Evolutionary conservation across 352 stramenopile species (phyloP), one percentile per base, ranked within the genome.

Genomic region (Phytophthora sp.): DNA sequence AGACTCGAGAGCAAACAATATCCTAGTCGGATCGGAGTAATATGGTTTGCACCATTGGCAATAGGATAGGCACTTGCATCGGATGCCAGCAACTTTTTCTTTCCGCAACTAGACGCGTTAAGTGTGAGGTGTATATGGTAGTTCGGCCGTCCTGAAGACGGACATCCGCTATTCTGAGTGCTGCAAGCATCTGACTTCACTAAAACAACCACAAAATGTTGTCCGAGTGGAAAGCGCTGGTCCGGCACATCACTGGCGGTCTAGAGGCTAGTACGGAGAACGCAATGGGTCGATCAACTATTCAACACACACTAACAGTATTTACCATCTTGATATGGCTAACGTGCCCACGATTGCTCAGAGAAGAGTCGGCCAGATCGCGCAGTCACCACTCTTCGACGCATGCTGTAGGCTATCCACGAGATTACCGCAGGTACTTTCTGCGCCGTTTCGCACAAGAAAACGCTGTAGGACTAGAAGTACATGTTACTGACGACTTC

Each of bases 111-210:
- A 1, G 46, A 57, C 27, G 57, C 24, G 3, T 46, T 64, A 0
- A 11, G 57, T 24, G 45, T 64, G 6, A 57, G 46, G 46, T 7
- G 57, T 4, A 16, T 65, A 3, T 65, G 57, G 46, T 53, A 36
- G 57, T 16, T 65, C 2, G 46, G 46, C 11, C 23, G 57, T n/a
- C 35, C 15, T 21, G 46, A 16, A 7, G 45, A 26, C 11, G 46
- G 46, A 15, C 38, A 46, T 38, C 56, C 46, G 15, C 57, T 36
- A 1, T 46, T 65, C 39, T n/a, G n/a, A n/a, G n/a, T n/a, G n/a
- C 47, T 58, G 20, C 47, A 54, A 7, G 0, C 27, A 1, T 58
- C 26, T 30, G 47, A 57, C 15, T 66, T 66, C 36, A 20, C 36
- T 12, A 16, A n/a, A 30, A 8, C 6, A 66, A 46, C 36, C n/a